These are phyloP conservation scores for Calvatia gigantea DNA, from an alignment of 768 basidiomycete genomes.

Conservation along the genomic window DNA sequence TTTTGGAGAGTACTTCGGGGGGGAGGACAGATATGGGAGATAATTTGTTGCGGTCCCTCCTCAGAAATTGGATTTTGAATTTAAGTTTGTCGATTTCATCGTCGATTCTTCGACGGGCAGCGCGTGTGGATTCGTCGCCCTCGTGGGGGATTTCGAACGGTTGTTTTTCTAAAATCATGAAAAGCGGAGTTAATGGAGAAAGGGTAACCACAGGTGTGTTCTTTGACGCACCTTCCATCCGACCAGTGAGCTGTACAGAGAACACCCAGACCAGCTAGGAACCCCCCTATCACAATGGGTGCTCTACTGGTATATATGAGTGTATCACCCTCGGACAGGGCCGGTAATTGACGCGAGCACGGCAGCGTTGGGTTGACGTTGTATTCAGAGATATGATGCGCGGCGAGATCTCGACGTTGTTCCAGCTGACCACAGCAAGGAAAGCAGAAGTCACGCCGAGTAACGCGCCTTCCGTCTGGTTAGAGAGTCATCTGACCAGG, in stretches of 20 bases:
- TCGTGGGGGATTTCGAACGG: conserved; percentile 14
- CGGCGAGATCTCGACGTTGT: neutral
- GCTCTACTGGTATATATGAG: neutral
- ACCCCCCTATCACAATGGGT: conserved; percentile 15
- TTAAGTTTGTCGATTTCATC: conserved; percentile 30
- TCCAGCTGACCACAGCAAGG: too few relatives aligned
- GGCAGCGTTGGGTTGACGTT: neutral
- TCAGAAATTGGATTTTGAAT: conserved; percentile 30
- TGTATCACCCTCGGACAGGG: neutral
- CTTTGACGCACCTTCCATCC: conserved; percentile 17
- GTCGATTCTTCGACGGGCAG: conserved; percentile 32
- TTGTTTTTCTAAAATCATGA: neutral
- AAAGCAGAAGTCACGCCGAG: too few relatives aligned
- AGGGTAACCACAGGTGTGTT: neutral
- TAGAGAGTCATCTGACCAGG: too few relatives aligned
- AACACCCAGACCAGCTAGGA: conserved; percentile 30
- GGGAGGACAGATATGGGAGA: conserved; percentile 38
- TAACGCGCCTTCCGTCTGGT: too few relatives aligned
- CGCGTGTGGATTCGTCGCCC: conserved; percentile 16
- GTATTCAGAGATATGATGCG: neutral
- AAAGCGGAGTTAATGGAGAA: neutral
- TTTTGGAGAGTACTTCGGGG: conserved; percentile 35
- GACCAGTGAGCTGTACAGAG: neutral
- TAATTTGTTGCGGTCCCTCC: conserved; percentile 31
- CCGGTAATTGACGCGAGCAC: neutral